Percentiles rank a stretch among this genome's conserved stretches.
phyloP scores from a whole-genome alignment of 768 basidiomycete species.

The Rhizopogon salebrosus region DNA sequence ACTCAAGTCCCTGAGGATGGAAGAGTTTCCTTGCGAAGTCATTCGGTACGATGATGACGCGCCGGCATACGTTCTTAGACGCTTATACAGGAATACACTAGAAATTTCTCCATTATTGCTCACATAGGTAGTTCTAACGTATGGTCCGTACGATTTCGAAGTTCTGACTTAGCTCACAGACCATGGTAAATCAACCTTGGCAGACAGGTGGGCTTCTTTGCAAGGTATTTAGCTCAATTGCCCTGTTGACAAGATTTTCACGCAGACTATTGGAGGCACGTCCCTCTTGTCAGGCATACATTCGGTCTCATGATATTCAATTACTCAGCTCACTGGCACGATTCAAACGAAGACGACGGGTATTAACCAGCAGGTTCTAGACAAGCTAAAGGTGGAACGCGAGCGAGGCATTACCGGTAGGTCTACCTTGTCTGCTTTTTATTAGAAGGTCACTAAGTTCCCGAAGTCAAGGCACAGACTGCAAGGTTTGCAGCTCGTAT shows the following conservation, averaged over 20 bases:
- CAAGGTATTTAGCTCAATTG: neutral
- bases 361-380: slow-evolving; percentile 79
- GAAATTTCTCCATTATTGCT: slow-evolving; percentile 95
- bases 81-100: slow-evolving; percentile 18
- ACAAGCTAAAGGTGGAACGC: slow-evolving; percentile 94
- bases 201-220: slow-evolving; percentile 58
- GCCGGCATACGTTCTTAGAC: neutral
- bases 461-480: slow-evolving; percentile 88
- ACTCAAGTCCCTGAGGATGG: slow-evolving; percentile 42
- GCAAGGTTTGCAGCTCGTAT: slow-evolving; percentile 52
- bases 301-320: neutral
- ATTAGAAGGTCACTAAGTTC: slow-evolving; percentile 3
- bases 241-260: slow-evolving; percentile 3
- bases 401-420: slow-evolving; percentile 94
- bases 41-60: slow-evolving; percentile 47
- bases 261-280: slow-evolving; percentile 71
- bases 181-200: slow-evolving; percentile 94
- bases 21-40: slow-evolving; percentile 60
- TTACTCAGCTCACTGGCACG: slow-evolving; percentile 75
- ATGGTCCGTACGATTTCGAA: neutral
- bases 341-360: slow-evolving; percentile 62
- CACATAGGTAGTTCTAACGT: slow-evolving; percentile 65
- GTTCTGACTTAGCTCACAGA: slow-evolving; percentile 38
- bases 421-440: slow-evolving; percentile 9
- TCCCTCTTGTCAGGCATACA: neutral